Base-by-base conservation (phyloP, 2,329 filamentous ascomycete genomes). In the Fusarium concolor region DNA sequence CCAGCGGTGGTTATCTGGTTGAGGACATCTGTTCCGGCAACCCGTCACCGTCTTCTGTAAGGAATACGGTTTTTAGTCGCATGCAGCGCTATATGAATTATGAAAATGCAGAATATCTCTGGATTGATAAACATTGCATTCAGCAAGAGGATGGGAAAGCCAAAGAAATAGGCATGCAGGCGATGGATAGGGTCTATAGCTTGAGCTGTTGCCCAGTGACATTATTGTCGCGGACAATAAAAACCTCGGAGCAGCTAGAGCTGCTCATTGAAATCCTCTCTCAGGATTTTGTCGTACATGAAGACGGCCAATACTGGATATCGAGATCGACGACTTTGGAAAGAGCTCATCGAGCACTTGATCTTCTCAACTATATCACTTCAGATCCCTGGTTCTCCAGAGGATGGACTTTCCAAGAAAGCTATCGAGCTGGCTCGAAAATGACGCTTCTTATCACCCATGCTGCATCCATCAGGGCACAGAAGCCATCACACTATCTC, bases 351-450 rank as follows among this genome's bases (percentile, higher is more conserved):
- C n/a, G 11, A 1, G 52, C 52, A 11, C 33, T 55, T 55, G 24
- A 14, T 7, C 52, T 55, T 8, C 43, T 55, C 0, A 22, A 39
- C n/a, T 33, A 26, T 2, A 49, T 55, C 17, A 55, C 33, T 7
- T 55, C 52, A 1, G 52, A 55, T 33, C 1, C 10, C 1, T 55
- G 20, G 52, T 55, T 55, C 26, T 20, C 52, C 3, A 33, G 52
- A 55, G 52, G 52, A 20, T 49, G 33, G 52, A 49, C 52, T 1
- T 55, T 18, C 17, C 52, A 55, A 1, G 52, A 55, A 10, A 49
- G 29, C 2, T 55, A 55, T 17, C 43, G 18, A 0, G 43, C 52
- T 0, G 18, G 35, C 10, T 18, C 8, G 17, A 55, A 18, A 4
- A 55, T 49, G 52, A 49, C 9, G 2, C 43, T 55, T 14, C 43